Evolutionary conservation across 164 flowering plant genomes (phyloP).

Genomic region (Umbellularia californica): DNA sequence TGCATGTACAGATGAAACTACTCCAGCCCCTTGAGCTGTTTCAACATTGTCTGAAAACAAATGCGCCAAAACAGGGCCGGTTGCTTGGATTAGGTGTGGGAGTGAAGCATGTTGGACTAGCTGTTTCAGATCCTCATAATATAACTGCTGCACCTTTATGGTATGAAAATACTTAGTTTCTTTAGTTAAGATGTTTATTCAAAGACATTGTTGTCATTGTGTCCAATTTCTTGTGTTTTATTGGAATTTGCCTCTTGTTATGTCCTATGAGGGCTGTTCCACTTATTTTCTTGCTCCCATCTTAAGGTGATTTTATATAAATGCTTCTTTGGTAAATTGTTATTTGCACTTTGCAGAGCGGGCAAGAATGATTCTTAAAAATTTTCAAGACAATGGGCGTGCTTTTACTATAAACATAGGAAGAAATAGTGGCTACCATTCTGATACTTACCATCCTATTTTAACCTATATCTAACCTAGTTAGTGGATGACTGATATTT

Average conservation of each 20-base stretch:
- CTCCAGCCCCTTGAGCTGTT: constrained; percentile 56
- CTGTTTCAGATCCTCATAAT: constrained; percentile 66
- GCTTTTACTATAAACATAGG: neutral
- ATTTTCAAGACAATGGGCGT: neutral
- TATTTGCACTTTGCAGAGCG: neutral
- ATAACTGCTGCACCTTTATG: constrained; percentile 63
- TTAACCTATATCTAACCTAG: too few relatives aligned
- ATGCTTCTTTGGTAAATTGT: neutral
- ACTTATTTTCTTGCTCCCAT: neutral
- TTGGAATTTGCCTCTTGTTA: neutral
- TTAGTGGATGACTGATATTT: too few relatives aligned
- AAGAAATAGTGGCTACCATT: too few relatives aligned
- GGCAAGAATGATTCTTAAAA: neutral
- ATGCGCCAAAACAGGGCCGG: constrained; percentile 33
- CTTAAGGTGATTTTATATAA: neutral
- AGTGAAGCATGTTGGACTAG: constrained; percentile 70
- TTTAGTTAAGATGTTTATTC: neutral
- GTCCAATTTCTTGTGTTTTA: neutral
- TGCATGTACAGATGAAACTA: constrained; percentile 46
- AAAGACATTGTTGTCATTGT: neutral
- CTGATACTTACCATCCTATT: too few relatives aligned
- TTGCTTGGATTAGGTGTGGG: constrained; percentile 91
- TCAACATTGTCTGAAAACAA: constrained; percentile 36
- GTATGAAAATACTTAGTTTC: constrained; percentile 21
- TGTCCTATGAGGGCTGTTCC: neutral